Conservation (phyloP, 1,284 basidiomycete genomes). For the Tilletia horrida region DNA sequence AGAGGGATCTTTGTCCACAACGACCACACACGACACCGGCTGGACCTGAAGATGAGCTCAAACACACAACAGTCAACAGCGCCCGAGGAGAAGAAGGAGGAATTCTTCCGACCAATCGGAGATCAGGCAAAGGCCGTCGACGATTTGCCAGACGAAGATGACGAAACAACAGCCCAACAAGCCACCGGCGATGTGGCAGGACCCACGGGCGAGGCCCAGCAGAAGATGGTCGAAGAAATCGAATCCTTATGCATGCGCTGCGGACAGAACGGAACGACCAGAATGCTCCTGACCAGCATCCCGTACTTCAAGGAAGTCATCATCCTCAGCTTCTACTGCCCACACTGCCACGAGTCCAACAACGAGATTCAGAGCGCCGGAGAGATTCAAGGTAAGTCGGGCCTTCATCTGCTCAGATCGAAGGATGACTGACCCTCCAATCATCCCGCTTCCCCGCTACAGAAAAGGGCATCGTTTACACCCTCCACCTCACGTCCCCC, state of each 20-base stretch:
- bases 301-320: slow-evolving; percentile 96
- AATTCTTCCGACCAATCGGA: slow-evolving; percentile 47
- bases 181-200: not conserved
- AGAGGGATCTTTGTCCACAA: too few species aligned
- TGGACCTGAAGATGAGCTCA: not conserved
- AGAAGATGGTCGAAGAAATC: slow-evolving; percentile 59
- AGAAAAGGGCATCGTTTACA: slow-evolving; percentile 65
- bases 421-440: too few species aligned
- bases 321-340: slow-evolving; percentile 91
- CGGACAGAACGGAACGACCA: slow-evolving; percentile 82
- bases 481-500: slow-evolving; percentile 68
- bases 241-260: slow-evolving; percentile 95
- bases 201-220: slow-evolving; percentile 15
- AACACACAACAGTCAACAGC: not conserved
- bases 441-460: not conserved
- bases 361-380: slow-evolving; percentile 94
- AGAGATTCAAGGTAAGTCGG: slow-evolving; percentile 70
- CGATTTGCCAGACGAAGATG: slow-evolving; percentile 14
- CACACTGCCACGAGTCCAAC: slow-evolving; percentile 83
- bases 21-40: too few species aligned
- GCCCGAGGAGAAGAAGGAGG: slow-evolving; percentile 16
- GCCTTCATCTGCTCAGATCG: too few species aligned
- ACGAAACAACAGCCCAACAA: not conserved
- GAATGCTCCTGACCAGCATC: slow-evolving; percentile 87
- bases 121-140: slow-evolving; percentile 29